A percentile compares a stretch with the other conserved stretches of the same genome.
Evolutionary conservation across 108 stramenopile species (phyloP).

Genomic region (Conticribra guillardii): DNA sequence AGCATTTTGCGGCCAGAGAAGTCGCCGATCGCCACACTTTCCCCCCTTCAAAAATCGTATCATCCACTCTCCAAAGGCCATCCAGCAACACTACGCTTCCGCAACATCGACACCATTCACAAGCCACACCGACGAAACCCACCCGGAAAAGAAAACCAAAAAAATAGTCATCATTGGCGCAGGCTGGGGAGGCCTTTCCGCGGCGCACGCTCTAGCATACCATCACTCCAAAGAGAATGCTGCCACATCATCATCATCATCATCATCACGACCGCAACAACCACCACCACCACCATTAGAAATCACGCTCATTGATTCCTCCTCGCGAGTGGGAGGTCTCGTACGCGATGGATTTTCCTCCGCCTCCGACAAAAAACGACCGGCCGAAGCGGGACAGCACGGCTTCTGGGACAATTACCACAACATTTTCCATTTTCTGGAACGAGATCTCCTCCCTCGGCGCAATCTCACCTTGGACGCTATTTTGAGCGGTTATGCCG

Average conservation of each 20-base stretch:
- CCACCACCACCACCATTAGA: slow-evolving; percentile 26
- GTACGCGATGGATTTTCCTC: slow-evolving; percentile 77
- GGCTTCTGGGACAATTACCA: slow-evolving; percentile 84
- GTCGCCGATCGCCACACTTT: too few species aligned
- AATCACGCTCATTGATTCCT: slow-evolving; percentile 76
- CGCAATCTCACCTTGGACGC: slow-evolving; percentile 19
- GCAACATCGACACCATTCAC: too few species aligned
- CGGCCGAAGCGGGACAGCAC: slow-evolving; percentile 82
- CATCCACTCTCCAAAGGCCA: too few species aligned
- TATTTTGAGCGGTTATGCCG: slow-evolving; percentile 69
- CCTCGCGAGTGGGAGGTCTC: slow-evolving; percentile 73
- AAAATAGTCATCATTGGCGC: slow-evolving; percentile 79
- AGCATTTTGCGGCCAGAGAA: too few species aligned
- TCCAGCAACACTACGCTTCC: too few species aligned
- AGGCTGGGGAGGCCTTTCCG: slow-evolving; percentile 85
- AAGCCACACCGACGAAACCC: too few species aligned
- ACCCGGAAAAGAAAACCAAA: too few species aligned
- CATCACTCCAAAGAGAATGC: neutral
- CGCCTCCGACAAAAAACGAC: slow-evolving; percentile 49
- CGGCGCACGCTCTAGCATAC: slow-evolving; percentile 63
- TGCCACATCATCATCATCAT: too few species aligned
- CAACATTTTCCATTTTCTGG: slow-evolving; percentile 71
- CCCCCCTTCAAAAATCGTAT: too few species aligned
- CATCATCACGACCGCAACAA: too few species aligned
- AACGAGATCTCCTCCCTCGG: slow-evolving; percentile 23